These are phyloP conservation scores for Raddia distichophylla DNA, from an alignment of 176 grass and related monocot species.

Conservation along the genomic window DNA sequence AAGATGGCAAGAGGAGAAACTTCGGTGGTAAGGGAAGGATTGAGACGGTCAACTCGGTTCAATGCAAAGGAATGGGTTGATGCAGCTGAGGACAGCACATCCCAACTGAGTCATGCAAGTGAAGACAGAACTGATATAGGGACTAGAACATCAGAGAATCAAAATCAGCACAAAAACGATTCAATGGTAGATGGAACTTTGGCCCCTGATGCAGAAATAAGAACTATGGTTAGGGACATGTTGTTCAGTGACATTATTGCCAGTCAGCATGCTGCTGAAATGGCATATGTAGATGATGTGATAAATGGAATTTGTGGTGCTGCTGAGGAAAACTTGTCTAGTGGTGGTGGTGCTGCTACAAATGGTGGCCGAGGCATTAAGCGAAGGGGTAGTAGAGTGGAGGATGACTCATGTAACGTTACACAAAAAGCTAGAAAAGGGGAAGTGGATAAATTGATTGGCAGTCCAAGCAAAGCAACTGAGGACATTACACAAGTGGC, in stretches of 20 bases:
- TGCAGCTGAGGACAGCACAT: slow-evolving; percentile 27
- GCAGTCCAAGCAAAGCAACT: not conserved
- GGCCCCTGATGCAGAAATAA: slow-evolving; percentile 57
- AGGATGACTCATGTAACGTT: slow-evolving; percentile 20
- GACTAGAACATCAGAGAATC: slow-evolving; percentile 19
- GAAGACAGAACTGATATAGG: slow-evolving; percentile 35
- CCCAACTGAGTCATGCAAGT: slow-evolving; percentile 27
- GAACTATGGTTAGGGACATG: slow-evolving; percentile 64
- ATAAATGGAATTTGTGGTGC: slow-evolving; percentile 46
- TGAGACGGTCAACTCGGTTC: slow-evolving; percentile 33
- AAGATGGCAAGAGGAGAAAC: slow-evolving; percentile 7
- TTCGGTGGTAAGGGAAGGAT: slow-evolving; percentile 28
- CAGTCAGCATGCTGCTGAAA: slow-evolving; percentile 51
- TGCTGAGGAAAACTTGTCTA: not conserved
- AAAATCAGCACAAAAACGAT: slow-evolving; percentile 27
- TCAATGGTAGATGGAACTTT: slow-evolving; percentile 23
- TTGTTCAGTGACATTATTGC: slow-evolving; percentile 53
- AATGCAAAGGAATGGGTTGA: slow-evolving; percentile 41
- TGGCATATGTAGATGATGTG: slow-evolving; percentile 55
- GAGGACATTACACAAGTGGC: not conserved
- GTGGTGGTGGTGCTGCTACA: slow-evolving; percentile 17
- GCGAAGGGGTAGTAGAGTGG: slow-evolving; percentile 21
- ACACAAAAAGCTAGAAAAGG: slow-evolving; percentile 21
- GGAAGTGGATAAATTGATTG: not conserved
- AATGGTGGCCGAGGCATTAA: slow-evolving; percentile 28